phyloP scores from a whole-genome alignment of 78 protist genomes.

The Bigelowiella natans region DNA sequence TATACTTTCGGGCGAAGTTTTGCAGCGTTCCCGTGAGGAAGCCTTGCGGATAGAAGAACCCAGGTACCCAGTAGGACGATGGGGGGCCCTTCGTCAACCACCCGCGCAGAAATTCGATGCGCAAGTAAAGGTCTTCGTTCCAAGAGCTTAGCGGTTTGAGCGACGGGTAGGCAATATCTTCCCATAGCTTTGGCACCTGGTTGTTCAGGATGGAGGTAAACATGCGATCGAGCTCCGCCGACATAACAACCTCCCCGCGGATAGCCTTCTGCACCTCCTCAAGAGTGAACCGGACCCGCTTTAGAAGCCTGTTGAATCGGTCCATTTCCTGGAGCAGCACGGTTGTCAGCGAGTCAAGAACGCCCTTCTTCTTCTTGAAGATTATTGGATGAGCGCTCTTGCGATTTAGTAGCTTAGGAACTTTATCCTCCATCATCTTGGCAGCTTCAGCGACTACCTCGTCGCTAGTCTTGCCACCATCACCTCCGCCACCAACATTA shows the following conservation, averaged over 20 bases:
- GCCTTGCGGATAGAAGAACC: slow-evolving; percentile 55
- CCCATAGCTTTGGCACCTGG: slow-evolving; percentile 43
- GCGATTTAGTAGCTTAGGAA: background rate
- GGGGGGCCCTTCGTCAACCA: slow-evolving; percentile 50
- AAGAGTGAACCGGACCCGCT: slow-evolving; percentile 6
- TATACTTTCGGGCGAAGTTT: slow-evolving; percentile 31
- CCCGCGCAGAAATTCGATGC: slow-evolving; percentile 34
- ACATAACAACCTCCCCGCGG: slow-evolving; percentile 60
- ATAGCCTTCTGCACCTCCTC: slow-evolving; percentile 42
- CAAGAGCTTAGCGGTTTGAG: slow-evolving; percentile 49
- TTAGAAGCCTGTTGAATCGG: slow-evolving; percentile 45
- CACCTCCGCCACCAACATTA: background rate
- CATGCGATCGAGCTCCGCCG: slow-evolving; percentile 21
- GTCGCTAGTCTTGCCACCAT: slow-evolving; percentile 4
- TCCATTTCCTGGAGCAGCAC: slow-evolving; percentile 41
- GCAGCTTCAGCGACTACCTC: slow-evolving; percentile 10
- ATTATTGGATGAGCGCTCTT: background rate
- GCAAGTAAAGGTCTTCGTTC: slow-evolving; percentile 32
- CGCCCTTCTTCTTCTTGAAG: slow-evolving; percentile 6
- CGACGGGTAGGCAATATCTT: slow-evolving; percentile 40
- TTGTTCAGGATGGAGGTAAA: slow-evolving; percentile 7
- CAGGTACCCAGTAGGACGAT: slow-evolving; percentile 34
- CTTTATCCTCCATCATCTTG: background rate
- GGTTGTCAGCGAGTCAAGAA: slow-evolving; percentile 37
- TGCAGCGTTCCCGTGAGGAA: slow-evolving; percentile 53